These are phyloP conservation scores for Rhododendron ovatum DNA, from an alignment of 148 eudicot genomes.

Conservation along the genomic window DNA sequence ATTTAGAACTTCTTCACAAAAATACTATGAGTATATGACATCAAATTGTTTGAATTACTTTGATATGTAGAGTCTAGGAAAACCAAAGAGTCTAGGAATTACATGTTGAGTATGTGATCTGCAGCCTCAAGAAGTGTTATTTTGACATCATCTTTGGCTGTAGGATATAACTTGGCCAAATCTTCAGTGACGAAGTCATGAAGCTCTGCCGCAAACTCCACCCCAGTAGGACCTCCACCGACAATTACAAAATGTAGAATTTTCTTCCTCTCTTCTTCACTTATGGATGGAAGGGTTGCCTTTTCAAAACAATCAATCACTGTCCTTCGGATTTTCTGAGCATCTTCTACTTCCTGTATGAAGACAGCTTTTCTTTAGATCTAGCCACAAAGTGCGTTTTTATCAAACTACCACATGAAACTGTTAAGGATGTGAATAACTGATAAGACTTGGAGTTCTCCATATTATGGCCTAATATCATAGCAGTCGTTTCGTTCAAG, in stretches of 20 bases:
- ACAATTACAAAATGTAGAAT: conserved; percentile 23
- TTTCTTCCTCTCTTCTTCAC: conserved; percentile 23
- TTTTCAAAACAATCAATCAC: conserved; percentile 24
- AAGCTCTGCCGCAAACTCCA: conserved; percentile 25
- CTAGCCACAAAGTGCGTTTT: neutral
- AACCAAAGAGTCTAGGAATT: neutral
- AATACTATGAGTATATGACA: neutral
- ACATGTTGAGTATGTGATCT: conserved; percentile 23
- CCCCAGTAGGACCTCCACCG: conserved; percentile 27
- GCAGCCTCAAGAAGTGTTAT: conserved; percentile 28
- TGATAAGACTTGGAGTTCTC: neutral
- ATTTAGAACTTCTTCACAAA: neutral
- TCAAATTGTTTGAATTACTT: neutral
- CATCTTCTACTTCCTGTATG: conserved; percentile 25
- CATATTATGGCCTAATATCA: too few relatives aligned
- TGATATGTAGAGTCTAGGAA: neutral
- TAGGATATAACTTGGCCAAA: conserved; percentile 18
- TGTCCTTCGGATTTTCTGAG: conserved; percentile 23
- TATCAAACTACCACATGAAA: neutral
- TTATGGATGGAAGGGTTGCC: conserved; percentile 20
- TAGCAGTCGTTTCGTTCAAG: neutral
- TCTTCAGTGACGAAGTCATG: conserved; percentile 20
- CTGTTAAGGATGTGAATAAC: neutral
- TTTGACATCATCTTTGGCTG: conserved; percentile 16
- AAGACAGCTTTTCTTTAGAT: conserved; percentile 6